Base-by-base conservation (phyloP, 495 filamentous ascomycete species). In the Gamarada debralockiae region DNA sequence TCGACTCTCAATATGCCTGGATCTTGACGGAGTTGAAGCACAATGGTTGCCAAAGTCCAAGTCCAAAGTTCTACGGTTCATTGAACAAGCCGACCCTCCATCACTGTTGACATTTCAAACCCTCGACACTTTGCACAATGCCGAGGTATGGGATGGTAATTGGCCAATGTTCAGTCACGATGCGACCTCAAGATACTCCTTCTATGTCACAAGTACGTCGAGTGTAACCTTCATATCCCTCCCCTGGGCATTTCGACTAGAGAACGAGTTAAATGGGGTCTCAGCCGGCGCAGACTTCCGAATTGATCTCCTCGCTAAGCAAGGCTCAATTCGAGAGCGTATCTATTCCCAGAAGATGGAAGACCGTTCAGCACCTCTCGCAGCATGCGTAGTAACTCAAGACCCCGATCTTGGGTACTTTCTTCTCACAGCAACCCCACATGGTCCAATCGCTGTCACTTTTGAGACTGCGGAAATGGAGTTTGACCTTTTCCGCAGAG, bases 321-420 rank as follows among this genome's bases (percentile, higher is more conserved):
- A 80, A 15, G 74, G 73, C 8, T 84, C 83, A 6, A 67, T 77
- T 5, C 73, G 85, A 41, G 83, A 90, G 52, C 66, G 74, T 36
- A 70, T 87, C 33, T 74, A 82, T 58, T 76, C 75, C 0, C 72
- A 72, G 41, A 62, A 72, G 22, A 50, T 52, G 14, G 43, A 60
- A 20, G 60, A 62, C n/a, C 60, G 70, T 40, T 55, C 65, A 24
- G 66, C 66, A 44, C 73, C 75, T 38, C 70, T 86, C 24, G 74
- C 78, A 14, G 76, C 85, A 13, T 80, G 81, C 56, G 68, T 85
- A n/a, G 74, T 83, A 17, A 79, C 92, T 52, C 74, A 76, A 29
- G 85, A 91, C 58, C 81, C 83, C 12, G 84, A 90, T 57, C 70
- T 95, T 39, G 90, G 89, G 47, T 87, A 91, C 58, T 76, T 95